Conservation (phyloP, 495 filamentous ascomycete species). For the Hypoxylon fuscum region DNA sequence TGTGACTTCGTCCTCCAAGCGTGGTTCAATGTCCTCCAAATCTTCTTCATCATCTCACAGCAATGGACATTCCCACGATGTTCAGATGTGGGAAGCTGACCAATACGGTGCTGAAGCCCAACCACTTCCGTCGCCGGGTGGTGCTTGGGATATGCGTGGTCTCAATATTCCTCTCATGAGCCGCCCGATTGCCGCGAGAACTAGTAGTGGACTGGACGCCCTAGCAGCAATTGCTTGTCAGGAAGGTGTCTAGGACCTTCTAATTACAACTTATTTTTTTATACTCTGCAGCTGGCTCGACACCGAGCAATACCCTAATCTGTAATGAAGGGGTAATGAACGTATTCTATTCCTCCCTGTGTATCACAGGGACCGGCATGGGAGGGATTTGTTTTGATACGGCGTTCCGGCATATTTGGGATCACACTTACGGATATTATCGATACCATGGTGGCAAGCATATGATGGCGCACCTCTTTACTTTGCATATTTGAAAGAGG, state of each 20-base stretch:
- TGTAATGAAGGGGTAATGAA: conserved; percentile 33
- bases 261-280: conserved; percentile 8
- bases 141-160: conserved; percentile 54
- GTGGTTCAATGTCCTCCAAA: conserved; percentile 44
- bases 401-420: conserved; percentile 39
- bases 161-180: conserved; percentile 51
- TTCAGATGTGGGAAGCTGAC: conserved; percentile 46
- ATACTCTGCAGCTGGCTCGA: conserved; percentile 5
- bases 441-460: conserved; percentile 47
- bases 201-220: conserved; percentile 53
- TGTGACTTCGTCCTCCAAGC: conserved; percentile 46
- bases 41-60: conserved; percentile 38
- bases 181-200: conserved; percentile 44
- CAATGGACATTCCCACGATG: conserved; percentile 35
- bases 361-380: conserved; percentile 15
- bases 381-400: conserved; percentile 21
- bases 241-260: conserved; percentile 42
- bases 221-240: conserved; percentile 54
- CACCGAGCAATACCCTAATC: conserved; percentile 8
- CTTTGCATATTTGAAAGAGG: conserved; percentile 39
- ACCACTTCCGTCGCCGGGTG: conserved; percentile 44
- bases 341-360: conserved; percentile 17
- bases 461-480: conserved; percentile 43
- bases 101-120: conserved; percentile 33
- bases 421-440: conserved; percentile 35